Base-by-base conservation (phyloP, 345 rosid genomes). In the Salix koriyanagi region DNA sequence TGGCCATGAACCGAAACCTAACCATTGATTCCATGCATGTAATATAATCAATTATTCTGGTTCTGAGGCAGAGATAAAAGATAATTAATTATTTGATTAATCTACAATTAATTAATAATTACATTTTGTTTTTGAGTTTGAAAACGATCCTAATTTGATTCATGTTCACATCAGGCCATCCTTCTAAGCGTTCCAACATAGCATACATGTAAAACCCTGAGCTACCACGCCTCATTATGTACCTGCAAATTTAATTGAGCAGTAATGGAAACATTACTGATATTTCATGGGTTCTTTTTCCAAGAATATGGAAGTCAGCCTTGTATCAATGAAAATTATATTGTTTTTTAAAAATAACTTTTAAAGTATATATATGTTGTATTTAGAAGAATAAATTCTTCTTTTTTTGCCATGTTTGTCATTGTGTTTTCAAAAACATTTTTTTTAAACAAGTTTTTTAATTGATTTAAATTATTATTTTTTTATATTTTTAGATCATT, bases 151-250 rank as follows among this genome's bases (percentile, higher is more conserved):
- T 72, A 23, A 78, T 65, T 42, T 78, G 72, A 39, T 78, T 76
- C 66, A 78, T 72, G 34, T 72, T 67, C 25, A 67, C 44, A 15
- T 78, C 76, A 11, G 76, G 76, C 81, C 81, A 78, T 56, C 76
- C 81, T 66, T 78, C 18, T 41, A 72, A 78, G 23, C 81, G 76
- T 54, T 78, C 81, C 39, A 78, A 50, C 11, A 78, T 52, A 6
- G 72, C 21, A 30, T 66, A 78, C 67, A 72, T 19, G 76, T 78
- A 78, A 8, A 78, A 14, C 18, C 61, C 75, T 39, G 81, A 28
- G 32, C 44, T 71, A 19, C 68, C 81, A 1, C 81, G 76, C 66
- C 76, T 50, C 76, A 78, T 5, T 39, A 78, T 72, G 23, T 65
- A 78, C 48, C 81, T 78, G 73, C 39, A 36, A 25, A 11, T 1